phyloP scores from a whole-genome alignment of 352 stramenopile species.

The Phytophthora lateralis region DNA sequence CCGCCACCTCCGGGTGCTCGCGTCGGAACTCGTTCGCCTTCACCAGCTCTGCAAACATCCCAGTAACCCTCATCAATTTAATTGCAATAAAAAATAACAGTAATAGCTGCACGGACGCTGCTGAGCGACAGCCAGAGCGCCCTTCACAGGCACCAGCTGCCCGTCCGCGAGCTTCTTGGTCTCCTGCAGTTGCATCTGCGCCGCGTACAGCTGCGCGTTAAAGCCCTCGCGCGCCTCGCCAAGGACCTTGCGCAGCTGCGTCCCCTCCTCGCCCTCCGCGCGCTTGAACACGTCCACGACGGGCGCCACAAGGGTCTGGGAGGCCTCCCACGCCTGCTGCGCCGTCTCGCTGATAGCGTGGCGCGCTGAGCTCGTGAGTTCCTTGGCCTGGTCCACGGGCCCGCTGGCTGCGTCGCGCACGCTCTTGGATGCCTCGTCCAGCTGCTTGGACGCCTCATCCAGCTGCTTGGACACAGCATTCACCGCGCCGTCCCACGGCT shows the following conservation, averaged over 20 bases:
- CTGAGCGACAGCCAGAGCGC: conserved; percentile 44
- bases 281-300: conserved; percentile 70
- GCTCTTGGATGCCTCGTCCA: conserved; percentile 58
- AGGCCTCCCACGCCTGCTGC: conserved; percentile 43
- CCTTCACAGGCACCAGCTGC: conserved; percentile 69
- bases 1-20: conserved; percentile 67
- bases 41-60: conserved; percentile 49
- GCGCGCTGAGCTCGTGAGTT: conserved; percentile 66
- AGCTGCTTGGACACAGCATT: conserved; percentile 53
- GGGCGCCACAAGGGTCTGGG: conserved; percentile 50
- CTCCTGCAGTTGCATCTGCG: conserved; percentile 55
- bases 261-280: conserved; percentile 66
- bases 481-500: conserved; percentile 63
- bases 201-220: conserved; percentile 69
- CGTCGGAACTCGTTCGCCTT: conserved; percentile 81
- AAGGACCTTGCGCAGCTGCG: conserved; percentile 66
- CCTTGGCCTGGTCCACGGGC: conserved; percentile 57
- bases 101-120: conserved; percentile 42
- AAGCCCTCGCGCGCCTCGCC: conserved; percentile 48
- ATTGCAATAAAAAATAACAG: conserved; percentile 1
- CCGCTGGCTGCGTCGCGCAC: conserved; percentile 42
- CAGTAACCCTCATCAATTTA: conserved; percentile 1
- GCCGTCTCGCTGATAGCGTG: conserved; percentile 44
- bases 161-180: conserved; percentile 58
- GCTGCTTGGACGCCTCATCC: conserved; percentile 52